Percentiles rank a stretch among this genome's conserved stretches.
phyloP scores from a whole-genome alignment of 805 yeast species.

The Metschnikowia lunata region DNA sequence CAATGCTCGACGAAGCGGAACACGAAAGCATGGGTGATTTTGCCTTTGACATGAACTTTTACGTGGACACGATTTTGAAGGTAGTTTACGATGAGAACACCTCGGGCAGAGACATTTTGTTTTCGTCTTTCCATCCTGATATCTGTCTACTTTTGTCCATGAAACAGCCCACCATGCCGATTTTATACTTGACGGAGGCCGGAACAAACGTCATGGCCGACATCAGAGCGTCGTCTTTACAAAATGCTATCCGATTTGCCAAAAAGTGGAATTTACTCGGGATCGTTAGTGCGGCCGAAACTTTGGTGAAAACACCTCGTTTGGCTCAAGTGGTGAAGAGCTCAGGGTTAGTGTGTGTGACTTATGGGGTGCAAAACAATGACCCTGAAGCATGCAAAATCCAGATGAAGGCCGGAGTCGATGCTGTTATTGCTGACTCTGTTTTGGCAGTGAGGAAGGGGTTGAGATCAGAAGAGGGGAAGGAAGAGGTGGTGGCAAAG shows the following conservation, averaged over 20 bases:
- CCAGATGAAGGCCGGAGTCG: conserved; percentile 92
- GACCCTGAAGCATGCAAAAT: conserved; percentile 76
- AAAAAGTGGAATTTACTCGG: conserved; percentile 89
- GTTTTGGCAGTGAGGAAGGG: conserved; percentile 91
- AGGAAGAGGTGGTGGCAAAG: neutral
- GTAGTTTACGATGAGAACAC: conserved; percentile 71
- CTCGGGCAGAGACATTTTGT: conserved; percentile 77
- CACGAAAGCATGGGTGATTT: conserved; percentile 82
- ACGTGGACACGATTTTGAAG: conserved; percentile 82
- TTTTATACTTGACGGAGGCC: conserved; percentile 81
- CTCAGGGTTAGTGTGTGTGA: conserved; percentile 86
- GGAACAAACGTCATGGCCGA: conserved; percentile 89
- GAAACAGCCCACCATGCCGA: conserved; percentile 92
- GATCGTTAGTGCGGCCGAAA: conserved; percentile 82
- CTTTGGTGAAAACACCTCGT: conserved; percentile 85
- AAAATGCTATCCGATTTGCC: conserved; percentile 87
- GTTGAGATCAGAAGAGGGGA: conserved; percentile 35
- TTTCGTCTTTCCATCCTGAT: conserved; percentile 94
- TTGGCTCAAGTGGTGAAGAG: conserved; percentile 87
- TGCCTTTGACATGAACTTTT: conserved; percentile 76
- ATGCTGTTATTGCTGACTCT: conserved; percentile 96
- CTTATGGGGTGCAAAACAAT: conserved; percentile 83
- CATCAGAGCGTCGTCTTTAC: conserved; percentile 79
- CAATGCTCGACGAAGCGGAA: conserved; percentile 91
- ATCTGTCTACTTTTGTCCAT: conserved; percentile 78